phyloP scores from a whole-genome alignment of 2,329 filamentous ascomycete genomes.

The Aspergillus proliferans region DNA sequence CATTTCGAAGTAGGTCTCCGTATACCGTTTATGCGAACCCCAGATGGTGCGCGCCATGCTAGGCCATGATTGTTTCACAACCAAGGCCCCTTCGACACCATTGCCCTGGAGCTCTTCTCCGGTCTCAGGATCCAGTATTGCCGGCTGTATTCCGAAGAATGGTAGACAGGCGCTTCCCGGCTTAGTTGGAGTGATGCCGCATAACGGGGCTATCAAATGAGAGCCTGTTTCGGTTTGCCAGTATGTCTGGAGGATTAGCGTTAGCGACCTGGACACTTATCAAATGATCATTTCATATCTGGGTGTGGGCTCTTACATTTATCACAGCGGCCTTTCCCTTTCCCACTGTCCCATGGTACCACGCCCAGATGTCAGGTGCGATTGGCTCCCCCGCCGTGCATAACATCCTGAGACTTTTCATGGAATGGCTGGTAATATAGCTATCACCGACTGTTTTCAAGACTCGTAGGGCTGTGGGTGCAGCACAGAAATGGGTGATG shows the following conservation, averaged over 20 bases:
- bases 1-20: too few relatives aligned
- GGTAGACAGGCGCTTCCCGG: constrained; percentile 91
- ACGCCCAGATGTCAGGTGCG: constrained; percentile 97
- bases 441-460: too few relatives aligned
- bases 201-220: constrained; percentile 88
- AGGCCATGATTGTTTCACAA: constrained; percentile 96
- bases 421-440: too few relatives aligned
- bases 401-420: too few relatives aligned
- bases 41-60: constrained; percentile 98
- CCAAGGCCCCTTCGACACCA: constrained; percentile 92
- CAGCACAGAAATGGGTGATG: too few relatives aligned
- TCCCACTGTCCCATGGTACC: constrained; percentile 94
- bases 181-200: constrained; percentile 91
- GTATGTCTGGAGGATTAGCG: too few relatives aligned
- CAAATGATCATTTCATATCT: too few relatives aligned
- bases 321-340: constrained; percentile 89
- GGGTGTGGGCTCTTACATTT: too few relatives aligned
- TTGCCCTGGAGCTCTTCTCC: constrained; percentile 91
- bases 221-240: constrained; percentile 99
- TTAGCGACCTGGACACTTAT: too few relatives aligned
- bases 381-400: constrained; percentile 98
- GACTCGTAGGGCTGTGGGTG: too few relatives aligned
- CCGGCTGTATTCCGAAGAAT: constrained; percentile 97
- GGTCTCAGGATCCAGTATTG: constrained; percentile 92
- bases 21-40: too few relatives aligned